Base-by-base conservation (phyloP, 306 rosid genomes). In the Begonia fuchsioides region DNA sequence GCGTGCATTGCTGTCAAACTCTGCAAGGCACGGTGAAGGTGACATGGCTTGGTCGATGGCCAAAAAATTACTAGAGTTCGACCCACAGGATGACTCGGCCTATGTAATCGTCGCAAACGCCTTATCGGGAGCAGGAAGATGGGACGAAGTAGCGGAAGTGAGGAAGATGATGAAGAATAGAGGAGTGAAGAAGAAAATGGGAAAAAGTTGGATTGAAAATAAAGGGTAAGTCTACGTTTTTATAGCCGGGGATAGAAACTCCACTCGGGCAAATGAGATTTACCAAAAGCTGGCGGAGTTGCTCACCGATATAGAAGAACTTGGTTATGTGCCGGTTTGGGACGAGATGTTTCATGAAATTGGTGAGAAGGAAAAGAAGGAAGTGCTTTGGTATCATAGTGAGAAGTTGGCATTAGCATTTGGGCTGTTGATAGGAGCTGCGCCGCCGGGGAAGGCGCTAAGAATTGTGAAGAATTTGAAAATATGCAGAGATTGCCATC, bases 161-260 rank as follows among this genome's bases (percentile, higher is more conserved):
- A 74, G 97, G 79, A 72, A 71, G 79, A 53, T 52, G 62, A 81
- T 87, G 84, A 87, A 67, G 55, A 75, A 79, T 38, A 60, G 71
- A 61, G 57, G 56, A 65, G 94, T 79, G 73, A 77, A 63, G 75
- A 83, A 88, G 75, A 70, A 68, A 54, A 72, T 73, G 6, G 97
- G 97, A 38, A 70, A 76, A 67, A 88, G 97, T 67, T 88, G 97
- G 97, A 74, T 88, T 50, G 97, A 88, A 70, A 77, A 80, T 44
- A 74, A 63, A 26, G 96, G 95, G 38, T 59, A 65, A 60, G 79
- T 81, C 62, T 83, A 81, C 59, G 76, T 70, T 57, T 88, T 88
- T 60, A 62, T 72, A 39, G 93, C 96, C 2, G 86, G 90, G 47
- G 96, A 88, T 45, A 70, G 78, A 67, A 81, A 66, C 67, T 93